Conservation (phyloP, 768 basidiomycete genomes). For the Boletus insuetus region DNA sequence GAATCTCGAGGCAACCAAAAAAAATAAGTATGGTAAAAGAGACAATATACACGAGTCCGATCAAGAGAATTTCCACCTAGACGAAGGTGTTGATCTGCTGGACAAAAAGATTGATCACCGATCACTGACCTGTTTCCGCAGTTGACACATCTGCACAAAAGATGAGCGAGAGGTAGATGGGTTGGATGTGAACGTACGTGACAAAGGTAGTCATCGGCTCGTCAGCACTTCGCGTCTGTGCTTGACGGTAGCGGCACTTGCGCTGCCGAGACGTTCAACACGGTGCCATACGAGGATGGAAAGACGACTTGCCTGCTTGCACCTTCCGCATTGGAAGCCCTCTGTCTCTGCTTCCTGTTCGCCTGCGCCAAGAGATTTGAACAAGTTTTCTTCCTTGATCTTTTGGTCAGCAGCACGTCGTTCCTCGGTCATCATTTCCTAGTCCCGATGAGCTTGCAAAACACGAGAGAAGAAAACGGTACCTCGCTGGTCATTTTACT, state of each 20-base stretch:
- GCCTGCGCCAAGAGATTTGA: constrained; percentile 86
- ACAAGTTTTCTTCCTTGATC: constrained; percentile 82
- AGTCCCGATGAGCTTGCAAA: background rate
- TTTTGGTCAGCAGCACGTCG: constrained; percentile 79
- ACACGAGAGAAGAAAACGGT: background rate
- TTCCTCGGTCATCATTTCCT: constrained; percentile 98
- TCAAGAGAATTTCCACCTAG: constrained; percentile 66
- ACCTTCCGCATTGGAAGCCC: constrained; percentile 94
- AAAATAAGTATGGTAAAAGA: constrained; percentile 8
- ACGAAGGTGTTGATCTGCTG: background rate
- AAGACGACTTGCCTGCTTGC: constrained; percentile 69
- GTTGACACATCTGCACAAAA: constrained; percentile 51
- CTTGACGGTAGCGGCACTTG: constrained; percentile 91
- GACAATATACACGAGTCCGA: background rate
- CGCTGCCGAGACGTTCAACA: constrained; percentile 39
- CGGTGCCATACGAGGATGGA: background rate
- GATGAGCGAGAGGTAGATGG: background rate
- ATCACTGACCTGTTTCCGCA: constrained; percentile 57
- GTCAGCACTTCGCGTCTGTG: constrained; percentile 96
- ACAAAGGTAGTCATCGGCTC: constrained; percentile 99
- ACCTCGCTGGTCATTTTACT: constrained; percentile 82
- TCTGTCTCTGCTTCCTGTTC: constrained; percentile 94
- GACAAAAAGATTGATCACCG: background rate
- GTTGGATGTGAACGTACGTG: constrained; percentile 50
- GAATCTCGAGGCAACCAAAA: background rate